These are phyloP conservation scores for Pelargonium cotyledonis DNA, from an alignment of 441 rosid species.

Conservation along the genomic window DNA sequence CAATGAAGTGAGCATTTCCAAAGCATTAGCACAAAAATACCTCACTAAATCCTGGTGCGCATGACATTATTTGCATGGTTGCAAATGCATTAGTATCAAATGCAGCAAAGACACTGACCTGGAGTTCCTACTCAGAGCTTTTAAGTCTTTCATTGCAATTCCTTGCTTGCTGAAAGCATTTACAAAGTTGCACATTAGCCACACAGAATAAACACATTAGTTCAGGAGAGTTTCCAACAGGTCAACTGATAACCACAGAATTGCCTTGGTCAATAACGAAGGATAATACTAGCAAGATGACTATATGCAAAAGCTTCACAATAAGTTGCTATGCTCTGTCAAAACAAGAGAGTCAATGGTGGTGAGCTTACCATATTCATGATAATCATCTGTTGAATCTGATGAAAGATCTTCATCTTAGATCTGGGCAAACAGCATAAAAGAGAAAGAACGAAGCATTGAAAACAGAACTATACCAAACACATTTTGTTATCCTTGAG, in stretches of 20 bases:
- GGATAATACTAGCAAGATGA: not conserved
- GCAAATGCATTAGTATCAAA: not conserved
- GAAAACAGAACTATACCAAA: constrained; percentile 17
- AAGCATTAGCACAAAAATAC: too few relatives aligned
- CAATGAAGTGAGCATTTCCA: not conserved
- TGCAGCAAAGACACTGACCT: constrained; percentile 39
- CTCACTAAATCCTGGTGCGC: not conserved
- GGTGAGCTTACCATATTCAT: constrained; percentile 39
- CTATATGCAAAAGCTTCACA: constrained; percentile 2
- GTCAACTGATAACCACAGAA: not conserved
- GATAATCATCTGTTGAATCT: constrained; percentile 40
- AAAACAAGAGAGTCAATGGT: constrained; percentile 5
- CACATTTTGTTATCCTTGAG: not conserved
- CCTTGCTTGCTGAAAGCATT: constrained; percentile 52
- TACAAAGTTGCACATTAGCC: constrained; percentile 45
- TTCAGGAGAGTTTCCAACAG: constrained; percentile 11
- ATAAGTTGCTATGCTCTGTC: not conserved
- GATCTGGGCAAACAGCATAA: constrained; percentile 29
- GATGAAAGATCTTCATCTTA: constrained; percentile 40
- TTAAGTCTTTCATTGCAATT: constrained; percentile 53
- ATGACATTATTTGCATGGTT: constrained; percentile 11
- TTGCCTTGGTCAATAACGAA: constrained; percentile 56
- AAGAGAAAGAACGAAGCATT: constrained; percentile 3
- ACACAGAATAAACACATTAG: constrained; percentile 15
- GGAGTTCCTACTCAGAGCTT: constrained; percentile 63